Base-by-base conservation (phyloP, 768 basidiomycete species). In the Lentinula aciculospora region DNA sequence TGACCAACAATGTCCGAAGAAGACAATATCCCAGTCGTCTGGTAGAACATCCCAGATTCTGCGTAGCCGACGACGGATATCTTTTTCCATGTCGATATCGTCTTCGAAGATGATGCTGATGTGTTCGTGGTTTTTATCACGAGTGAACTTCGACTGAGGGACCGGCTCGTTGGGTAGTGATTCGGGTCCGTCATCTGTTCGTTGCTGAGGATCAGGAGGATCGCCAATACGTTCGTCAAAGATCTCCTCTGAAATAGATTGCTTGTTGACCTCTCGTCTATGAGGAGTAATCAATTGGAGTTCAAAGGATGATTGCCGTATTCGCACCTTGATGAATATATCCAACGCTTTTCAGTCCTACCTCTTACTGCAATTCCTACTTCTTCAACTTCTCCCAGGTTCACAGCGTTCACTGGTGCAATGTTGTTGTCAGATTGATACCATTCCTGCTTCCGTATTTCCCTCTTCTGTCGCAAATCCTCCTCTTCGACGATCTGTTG, bases 1-100 rank as follows among this genome's bases (percentile, higher is more conserved):
- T 21, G 87, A 89, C 89, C 89, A 90, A 64, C 88, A 91, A 62
- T 91, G 86, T 6, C 89, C 88, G 61, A 91, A 70, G 62, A 86
- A 88, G 17, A 91, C 78, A 23, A 90, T 78, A 62, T 90, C 89
- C 89, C 89, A 91, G 15, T 80, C 74, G 1, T 34, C 40, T 5
- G 89, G 89, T 28, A 91, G 66, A 8, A 67, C 65, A 3, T 60
- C 53, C 86, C 85, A 88, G 37, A 86, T 31, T 34, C 32, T n/a
- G 32, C 25, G n/a, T 42, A 54, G 21, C 23, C 45, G 34, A 31
- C 7, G n/a, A 6, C 65, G 56, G 34, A 57, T 57, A 25, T 57
- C 56, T 17, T 34, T 48, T 27, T 57, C 56, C 31, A 57, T 34
- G 46, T 57, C 32, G n/a, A 57, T 57, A n/a, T 57, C 56, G 32